Evolutionary conservation across 257 asterid species (phyloP), one percentile per base, ranked within the genome.

Genomic region (Scutellaria baicalensis): DNA sequence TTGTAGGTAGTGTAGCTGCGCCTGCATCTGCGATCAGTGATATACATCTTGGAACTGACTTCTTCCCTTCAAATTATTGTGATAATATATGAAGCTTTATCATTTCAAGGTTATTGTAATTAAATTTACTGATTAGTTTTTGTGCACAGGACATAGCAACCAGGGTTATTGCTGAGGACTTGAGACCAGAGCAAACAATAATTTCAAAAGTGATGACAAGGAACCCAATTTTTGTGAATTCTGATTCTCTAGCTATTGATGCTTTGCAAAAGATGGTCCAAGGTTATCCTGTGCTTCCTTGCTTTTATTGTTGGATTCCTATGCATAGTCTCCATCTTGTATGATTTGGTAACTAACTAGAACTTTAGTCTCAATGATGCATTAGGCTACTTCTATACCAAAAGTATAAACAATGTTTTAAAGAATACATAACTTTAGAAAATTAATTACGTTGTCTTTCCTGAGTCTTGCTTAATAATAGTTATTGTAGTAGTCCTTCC

Each of bases 231-330:
- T 91, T 94, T 77, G 97, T 94, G 79, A 84, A 88, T 72, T 78
- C 97, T 12, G 97, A 94, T 83, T 80, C 97, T 20, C 78, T 89
- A 83, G 97, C 96, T 63, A 94, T 94, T 76, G 99, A 94, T 18
- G 99, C 99, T 79, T 86, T 94, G 86, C 97, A 87, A 84, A 94
- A 88, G 88, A 94, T 94, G 97, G 96, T 94, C 71, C 97, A 91
- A 92, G 99, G 99, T 94, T 75, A 62, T 73, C 45, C n/a, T 23
- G 11, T 54, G 20, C 55, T 58, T 64, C 33, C 58, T 20, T 69
- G 21, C 75, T 64, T 72, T 18, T 5, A 31, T 31, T 18, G 40
- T 31, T 18, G 40, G 43, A n/a, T 59, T 49, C 51, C 33, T 60
- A 3, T 70, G 21, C 61, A 35, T 59, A 60, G 42, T 58, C 50